Percentiles rank a stretch among this genome's conserved stretches.
These are phyloP conservation scores for Jamesozyma rosinii DNA, from an alignment of 805 yeast genomes.

Conservation along the genomic window DNA sequence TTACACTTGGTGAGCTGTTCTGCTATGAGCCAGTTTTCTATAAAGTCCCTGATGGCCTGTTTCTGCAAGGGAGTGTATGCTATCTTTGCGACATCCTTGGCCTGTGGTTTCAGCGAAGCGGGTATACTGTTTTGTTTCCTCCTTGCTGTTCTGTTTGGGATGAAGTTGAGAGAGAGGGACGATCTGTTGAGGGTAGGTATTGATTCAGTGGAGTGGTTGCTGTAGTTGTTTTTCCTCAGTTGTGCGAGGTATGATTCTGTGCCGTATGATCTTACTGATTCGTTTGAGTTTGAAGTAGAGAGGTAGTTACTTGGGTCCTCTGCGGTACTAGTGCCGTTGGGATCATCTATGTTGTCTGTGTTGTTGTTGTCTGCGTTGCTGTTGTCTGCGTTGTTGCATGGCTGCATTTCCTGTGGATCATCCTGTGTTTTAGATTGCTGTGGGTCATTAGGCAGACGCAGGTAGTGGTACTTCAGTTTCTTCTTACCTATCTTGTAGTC, in stretches of 20 bases:
- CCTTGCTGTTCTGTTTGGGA: not conserved
- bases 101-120: conserved; percentile 6
- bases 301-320: not conserved
- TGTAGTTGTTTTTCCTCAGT: conserved; percentile 3
- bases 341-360: not conserved
- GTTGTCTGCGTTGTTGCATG: not conserved
- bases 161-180: conserved; percentile 1
- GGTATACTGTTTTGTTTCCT: not conserved
- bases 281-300: not conserved
- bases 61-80: conserved; percentile 7
- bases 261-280: conserved; percentile 1
- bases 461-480: conserved; percentile 27
- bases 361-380: not conserved
- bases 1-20: conserved; percentile 27
- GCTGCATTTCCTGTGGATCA: no score
- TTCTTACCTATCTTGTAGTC: conserved; percentile 50
- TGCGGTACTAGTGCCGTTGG: not conserved
- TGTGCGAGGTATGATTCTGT: conserved; percentile 4
- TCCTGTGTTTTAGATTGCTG: no score
- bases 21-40: conserved; percentile 27
- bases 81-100: conserved; percentile 11
- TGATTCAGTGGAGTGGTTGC: conserved; percentile 2
- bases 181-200: conserved; percentile 3
- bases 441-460: conserved; percentile 8
- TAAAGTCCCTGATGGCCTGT: conserved; percentile 20